Conservation (phyloP, 2,329 filamentous ascomycete species). For the Drechslerella dactyloides region DNA sequence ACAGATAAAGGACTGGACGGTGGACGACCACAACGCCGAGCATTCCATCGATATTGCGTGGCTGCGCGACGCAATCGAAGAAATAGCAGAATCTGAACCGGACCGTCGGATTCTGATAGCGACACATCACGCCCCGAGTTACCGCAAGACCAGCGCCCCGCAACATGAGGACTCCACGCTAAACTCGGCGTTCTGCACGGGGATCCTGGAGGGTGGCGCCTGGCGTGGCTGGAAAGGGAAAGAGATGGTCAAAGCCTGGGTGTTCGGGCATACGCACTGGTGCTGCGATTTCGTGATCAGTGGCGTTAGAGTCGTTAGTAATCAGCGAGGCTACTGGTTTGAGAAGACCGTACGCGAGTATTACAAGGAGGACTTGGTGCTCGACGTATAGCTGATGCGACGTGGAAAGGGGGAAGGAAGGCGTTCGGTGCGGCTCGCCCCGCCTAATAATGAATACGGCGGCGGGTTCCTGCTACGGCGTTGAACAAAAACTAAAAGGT, state of each 20-base stretch:
- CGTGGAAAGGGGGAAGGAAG: not conserved
- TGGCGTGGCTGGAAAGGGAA: conserved; percentile 55
- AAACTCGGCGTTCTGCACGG: conserved; percentile 64
- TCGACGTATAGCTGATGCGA: conserved; percentile 17
- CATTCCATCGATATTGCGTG: conserved; percentile 63
- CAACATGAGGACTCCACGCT: conserved; percentile 62
- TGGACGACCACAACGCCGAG: conserved; percentile 62
- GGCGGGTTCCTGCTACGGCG: no score
- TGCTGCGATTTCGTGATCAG: conserved; percentile 57
- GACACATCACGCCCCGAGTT: conserved; percentile 67
- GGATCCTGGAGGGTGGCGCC: conserved; percentile 57
- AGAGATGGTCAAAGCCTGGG: conserved; percentile 58
- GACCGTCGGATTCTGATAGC: conserved; percentile 60
- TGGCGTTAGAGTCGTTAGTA: conserved; percentile 46
- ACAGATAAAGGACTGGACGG: conserved; percentile 64
- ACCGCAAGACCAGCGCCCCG: conserved; percentile 62
- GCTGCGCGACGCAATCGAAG: conserved; percentile 60
- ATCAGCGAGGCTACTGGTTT: conserved; percentile 48
- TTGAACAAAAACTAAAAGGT: no score
- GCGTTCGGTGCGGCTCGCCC: no score
- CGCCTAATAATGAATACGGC: no score
- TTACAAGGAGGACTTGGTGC: conserved; percentile 44
- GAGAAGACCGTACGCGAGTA: conserved; percentile 38
- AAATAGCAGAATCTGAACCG: conserved; percentile 48
- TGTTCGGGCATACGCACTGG: conserved; percentile 64